phyloP scores from a whole-genome alignment of 768 basidiomycete genomes.

The Cyclocybe cylindracea region DNA sequence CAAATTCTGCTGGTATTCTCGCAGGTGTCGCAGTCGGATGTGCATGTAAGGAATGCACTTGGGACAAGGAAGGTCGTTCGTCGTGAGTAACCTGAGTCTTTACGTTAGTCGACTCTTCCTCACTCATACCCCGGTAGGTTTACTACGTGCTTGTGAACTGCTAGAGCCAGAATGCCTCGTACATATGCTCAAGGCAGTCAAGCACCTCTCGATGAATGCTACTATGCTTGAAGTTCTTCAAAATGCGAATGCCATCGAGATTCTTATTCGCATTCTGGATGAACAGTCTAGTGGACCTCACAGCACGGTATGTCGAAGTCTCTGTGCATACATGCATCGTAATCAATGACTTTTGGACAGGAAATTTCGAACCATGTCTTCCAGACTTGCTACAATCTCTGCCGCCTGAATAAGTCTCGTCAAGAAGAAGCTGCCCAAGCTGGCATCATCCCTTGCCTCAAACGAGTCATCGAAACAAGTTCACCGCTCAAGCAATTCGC shows the following conservation, averaged over 20 bases:
- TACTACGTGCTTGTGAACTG: conserved; percentile 84
- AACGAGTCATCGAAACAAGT: conserved; percentile 82
- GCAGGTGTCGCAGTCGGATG: conserved; percentile 94
- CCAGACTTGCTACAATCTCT: conserved; percentile 96
- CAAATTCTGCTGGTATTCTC: conserved; percentile 89
- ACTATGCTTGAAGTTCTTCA: conserved; percentile 90
- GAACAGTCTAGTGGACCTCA: conserved; percentile 79
- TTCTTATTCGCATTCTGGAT: conserved; percentile 82
- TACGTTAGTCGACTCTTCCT: background rate
- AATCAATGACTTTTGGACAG: conserved; percentile 38
- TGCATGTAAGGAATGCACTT: conserved; percentile 89
- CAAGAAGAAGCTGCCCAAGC: conserved; percentile 98
- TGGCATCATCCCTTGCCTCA: conserved; percentile 90
- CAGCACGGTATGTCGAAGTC: conserved; percentile 61
- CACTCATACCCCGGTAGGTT: conserved; percentile 46
- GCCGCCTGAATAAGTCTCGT: conserved; percentile 88
- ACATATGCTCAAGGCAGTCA: conserved; percentile 90
- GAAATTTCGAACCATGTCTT: conserved; percentile 98
- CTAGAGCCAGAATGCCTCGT: conserved; percentile 89
- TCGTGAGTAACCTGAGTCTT: conserved; percentile 53
- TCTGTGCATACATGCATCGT: background rate
- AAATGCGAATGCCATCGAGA: conserved; percentile 93
- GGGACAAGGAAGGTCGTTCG: conserved; percentile 88
- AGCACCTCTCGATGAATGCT: conserved; percentile 94
- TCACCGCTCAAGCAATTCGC: conserved; percentile 98